phyloP scores from a whole-genome alignment of 1,284 basidiomycete genomes.

The Trametes polyzona region DNA sequence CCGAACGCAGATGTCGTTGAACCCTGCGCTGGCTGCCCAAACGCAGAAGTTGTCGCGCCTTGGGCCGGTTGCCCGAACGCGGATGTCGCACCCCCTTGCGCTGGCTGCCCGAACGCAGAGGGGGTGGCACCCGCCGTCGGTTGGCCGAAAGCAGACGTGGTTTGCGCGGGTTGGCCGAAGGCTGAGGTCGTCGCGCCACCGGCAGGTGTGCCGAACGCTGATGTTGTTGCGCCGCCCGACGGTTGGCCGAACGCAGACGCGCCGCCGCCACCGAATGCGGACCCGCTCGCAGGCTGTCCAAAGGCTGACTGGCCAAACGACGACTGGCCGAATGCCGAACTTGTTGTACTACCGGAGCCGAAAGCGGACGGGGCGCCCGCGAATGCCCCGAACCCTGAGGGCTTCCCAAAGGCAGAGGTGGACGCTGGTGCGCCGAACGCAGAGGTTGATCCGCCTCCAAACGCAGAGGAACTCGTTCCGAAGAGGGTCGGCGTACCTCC shows the following conservation, averaged over 20 bases:
- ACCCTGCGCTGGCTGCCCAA: conserved; percentile 35
- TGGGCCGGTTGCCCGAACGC: conserved; percentile 38
- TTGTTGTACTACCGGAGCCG: conserved; percentile 37
- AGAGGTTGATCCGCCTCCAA: conserved; percentile 17
- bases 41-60: conserved; percentile 32
- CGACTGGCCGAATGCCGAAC: conserved; percentile 41
- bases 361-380: conserved; percentile 38
- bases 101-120: conserved; percentile 17
- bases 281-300: conserved; percentile 26
- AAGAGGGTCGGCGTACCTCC: conserved; percentile 25
- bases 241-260: conserved; percentile 40
- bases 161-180: conserved; percentile 38
- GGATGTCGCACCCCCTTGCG: conserved; percentile 21
- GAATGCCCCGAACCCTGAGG: conserved; percentile 34
- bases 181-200: conserved; percentile 31
- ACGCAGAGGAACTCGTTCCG: conserved; percentile 20
- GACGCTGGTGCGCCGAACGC: conserved; percentile 31
- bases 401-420: conserved; percentile 47
- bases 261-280: no score
- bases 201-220: conserved; percentile 30
- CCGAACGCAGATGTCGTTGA: conserved; percentile 33
- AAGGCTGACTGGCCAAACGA: conserved; percentile 38
- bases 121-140: conserved; percentile 3
- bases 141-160: conserved; percentile 13
- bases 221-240: conserved; percentile 8